Conservation (phyloP, 805 yeast genomes). For the Candida pseudoglaebosa region DNA sequence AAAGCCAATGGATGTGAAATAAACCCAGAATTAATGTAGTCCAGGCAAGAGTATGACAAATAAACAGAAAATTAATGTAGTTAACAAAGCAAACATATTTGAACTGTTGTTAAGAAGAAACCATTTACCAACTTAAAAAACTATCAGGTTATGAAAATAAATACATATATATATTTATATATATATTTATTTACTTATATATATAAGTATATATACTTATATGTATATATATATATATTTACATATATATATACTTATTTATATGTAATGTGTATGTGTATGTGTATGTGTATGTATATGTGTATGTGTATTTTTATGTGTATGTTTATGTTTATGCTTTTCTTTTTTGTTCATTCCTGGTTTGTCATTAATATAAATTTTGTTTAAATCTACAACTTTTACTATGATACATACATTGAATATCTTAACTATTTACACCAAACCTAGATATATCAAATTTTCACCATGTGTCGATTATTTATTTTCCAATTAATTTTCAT, state of each 20-base stretch:
- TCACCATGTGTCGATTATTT: too few relatives aligned
- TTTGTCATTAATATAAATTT: background rate
- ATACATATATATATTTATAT: too few relatives aligned
- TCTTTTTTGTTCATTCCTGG: background rate
- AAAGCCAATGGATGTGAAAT: conserved; percentile 12
- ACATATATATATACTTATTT: background rate
- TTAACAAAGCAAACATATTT: too few relatives aligned
- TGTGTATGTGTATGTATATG: background rate
- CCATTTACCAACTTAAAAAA: background rate
- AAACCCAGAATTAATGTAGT: background rate
- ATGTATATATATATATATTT: background rate
- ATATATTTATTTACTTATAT: too few relatives aligned
- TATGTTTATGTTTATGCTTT: background rate
- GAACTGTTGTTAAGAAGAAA: background rate
- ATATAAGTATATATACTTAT: too few relatives aligned
- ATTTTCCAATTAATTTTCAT: too few relatives aligned
- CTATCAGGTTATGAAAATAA: background rate
- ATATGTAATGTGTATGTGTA: background rate
- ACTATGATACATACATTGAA: background rate
- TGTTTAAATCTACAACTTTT: background rate
- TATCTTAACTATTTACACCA: conserved; percentile 1
- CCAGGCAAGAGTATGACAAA: background rate
- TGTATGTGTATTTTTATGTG: too few relatives aligned
- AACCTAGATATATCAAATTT: conserved; percentile 1
- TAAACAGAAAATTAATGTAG: background rate